Percentiles rank a stretch among this genome's conserved stretches.
These are phyloP conservation scores for Daedalea quercina DNA, from an alignment of 768 basidiomycete genomes.

Conservation along the genomic window DNA sequence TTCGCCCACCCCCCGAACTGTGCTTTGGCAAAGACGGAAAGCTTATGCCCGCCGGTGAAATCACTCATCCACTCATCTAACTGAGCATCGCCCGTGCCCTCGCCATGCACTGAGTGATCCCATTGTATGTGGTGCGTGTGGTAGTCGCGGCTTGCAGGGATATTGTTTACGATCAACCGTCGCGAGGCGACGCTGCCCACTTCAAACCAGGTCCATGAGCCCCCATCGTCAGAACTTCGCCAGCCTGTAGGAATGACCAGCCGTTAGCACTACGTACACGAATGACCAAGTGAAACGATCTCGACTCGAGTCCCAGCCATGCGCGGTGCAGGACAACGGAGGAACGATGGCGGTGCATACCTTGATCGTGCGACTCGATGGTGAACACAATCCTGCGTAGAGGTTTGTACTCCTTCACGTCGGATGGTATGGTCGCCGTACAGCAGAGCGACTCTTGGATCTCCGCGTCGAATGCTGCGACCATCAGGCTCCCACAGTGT, in stretches of 20 bases:
- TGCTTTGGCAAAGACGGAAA: background rate
- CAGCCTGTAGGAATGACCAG: background rate
- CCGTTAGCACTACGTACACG: background rate
- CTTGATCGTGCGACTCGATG: too few relatives aligned
- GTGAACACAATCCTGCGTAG: too few relatives aligned
- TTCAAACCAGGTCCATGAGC: background rate
- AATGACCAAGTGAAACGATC: background rate
- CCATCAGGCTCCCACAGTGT: background rate
- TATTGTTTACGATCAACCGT: background rate
- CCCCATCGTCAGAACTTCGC: background rate
- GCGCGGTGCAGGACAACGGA: too few relatives aligned
- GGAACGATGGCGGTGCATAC: too few relatives aligned
- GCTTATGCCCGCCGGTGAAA: background rate
- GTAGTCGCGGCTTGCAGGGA: background rate
- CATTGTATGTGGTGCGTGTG: background rate
- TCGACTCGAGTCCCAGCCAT: too few relatives aligned
- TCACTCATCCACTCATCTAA: background rate
- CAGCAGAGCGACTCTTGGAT: background rate
- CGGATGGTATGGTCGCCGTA: too few relatives aligned
- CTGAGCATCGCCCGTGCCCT: background rate
- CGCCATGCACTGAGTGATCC: background rate
- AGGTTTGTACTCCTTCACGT: too few relatives aligned
- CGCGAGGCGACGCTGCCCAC: background rate
- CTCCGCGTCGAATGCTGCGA: background rate
- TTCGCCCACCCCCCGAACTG: background rate